Conservation (phyloP, 805 yeast genomes). For the Trichomonascus vanleenenianus region DNA sequence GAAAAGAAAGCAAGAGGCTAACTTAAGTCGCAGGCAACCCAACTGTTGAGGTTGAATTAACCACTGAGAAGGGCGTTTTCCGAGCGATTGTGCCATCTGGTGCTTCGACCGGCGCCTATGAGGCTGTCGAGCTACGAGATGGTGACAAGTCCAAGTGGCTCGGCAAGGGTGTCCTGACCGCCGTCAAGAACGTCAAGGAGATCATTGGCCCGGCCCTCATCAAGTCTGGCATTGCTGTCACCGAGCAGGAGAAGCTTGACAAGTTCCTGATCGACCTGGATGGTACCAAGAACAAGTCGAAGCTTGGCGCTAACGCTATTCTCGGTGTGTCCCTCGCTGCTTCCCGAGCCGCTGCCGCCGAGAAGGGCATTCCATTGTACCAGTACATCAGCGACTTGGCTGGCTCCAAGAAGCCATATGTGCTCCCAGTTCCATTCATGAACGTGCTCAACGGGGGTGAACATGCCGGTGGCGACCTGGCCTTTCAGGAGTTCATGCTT, state of each 20-base stretch:
- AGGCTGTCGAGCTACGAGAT: slow-evolving; percentile 97
- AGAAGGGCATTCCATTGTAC: slow-evolving; percentile 88
- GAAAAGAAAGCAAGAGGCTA: neutral
- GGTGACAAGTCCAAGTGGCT: slow-evolving; percentile 96
- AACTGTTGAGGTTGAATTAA: slow-evolving; percentile 95
- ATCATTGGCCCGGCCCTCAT: slow-evolving; percentile 91
- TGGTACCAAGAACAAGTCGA: slow-evolving; percentile 96
- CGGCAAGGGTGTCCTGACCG: slow-evolving; percentile 98
- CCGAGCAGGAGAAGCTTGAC: slow-evolving; percentile 81
- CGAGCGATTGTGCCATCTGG: slow-evolving; percentile 99
- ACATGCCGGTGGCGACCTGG: slow-evolving; percentile 99
- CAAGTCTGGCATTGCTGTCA: slow-evolving; percentile 73
- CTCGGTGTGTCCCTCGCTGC: slow-evolving; percentile 96
- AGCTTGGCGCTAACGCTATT: slow-evolving; percentile 97
- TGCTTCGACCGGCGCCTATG: slow-evolving; percentile 98
- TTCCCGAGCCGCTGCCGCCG: slow-evolving; percentile 98
- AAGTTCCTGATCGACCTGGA: slow-evolving; percentile 79
- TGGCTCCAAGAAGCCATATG: slow-evolving; percentile 73
- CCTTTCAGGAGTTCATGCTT: slow-evolving; percentile 99
- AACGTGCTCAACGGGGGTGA: slow-evolving; percentile 99
- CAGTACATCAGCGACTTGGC: slow-evolving; percentile 79
- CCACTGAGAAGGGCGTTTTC: slow-evolving; percentile 89
- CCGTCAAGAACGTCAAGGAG: slow-evolving; percentile 92
- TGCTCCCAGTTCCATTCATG: slow-evolving; percentile 97
- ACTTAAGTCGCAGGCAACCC: slow-evolving; percentile 59